A percentile compares a stretch with the other conserved stretches of the same genome.
Conservation (phyloP, 306 rosid species). For the Lathyrus tuberosus region DNA sequence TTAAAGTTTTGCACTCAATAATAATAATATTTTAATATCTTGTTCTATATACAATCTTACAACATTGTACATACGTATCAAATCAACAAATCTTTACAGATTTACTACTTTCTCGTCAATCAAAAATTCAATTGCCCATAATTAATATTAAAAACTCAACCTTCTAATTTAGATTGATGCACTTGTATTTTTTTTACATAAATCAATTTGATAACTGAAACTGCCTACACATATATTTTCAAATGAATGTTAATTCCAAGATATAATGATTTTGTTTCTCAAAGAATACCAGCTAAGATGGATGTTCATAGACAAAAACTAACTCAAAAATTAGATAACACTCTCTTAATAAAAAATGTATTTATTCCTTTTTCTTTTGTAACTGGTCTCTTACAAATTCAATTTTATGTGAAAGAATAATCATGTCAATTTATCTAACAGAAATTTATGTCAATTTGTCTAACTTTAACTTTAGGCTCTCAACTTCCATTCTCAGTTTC, state of each 20-base stretch:
- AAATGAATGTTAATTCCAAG: neutral
- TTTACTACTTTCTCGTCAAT: constrained; percentile 1
- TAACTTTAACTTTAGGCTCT: too few species aligned
- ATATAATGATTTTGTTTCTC: neutral
- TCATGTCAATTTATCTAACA: too few species aligned
- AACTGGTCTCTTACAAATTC: too few species aligned
- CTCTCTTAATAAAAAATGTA: too few species aligned
- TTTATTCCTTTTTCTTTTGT: too few species aligned
- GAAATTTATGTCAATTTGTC: too few species aligned
- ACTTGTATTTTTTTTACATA: neutral
- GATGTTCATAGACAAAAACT: constrained; percentile 3
- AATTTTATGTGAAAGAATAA: too few species aligned
- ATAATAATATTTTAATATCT: constrained; percentile 21
- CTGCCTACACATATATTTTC: constrained; percentile 3
- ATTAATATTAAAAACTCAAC: constrained; percentile 5
- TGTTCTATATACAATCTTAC: neutral
- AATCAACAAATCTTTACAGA: constrained; percentile 24
- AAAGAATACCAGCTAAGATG: constrained; percentile 12
- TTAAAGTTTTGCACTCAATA: constrained; percentile 9
- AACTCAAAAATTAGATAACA: too few species aligned
- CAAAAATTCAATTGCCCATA: constrained; percentile 20
- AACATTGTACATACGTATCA: constrained; percentile 12
- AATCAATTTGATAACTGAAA: neutral
- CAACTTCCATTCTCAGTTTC: too few species aligned
- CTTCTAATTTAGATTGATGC: neutral